Evolutionary conservation across 352 stramenopile genomes (phyloP), one percentile per base, ranked within the genome.

Genomic region (Phytophthora rubi): DNA sequence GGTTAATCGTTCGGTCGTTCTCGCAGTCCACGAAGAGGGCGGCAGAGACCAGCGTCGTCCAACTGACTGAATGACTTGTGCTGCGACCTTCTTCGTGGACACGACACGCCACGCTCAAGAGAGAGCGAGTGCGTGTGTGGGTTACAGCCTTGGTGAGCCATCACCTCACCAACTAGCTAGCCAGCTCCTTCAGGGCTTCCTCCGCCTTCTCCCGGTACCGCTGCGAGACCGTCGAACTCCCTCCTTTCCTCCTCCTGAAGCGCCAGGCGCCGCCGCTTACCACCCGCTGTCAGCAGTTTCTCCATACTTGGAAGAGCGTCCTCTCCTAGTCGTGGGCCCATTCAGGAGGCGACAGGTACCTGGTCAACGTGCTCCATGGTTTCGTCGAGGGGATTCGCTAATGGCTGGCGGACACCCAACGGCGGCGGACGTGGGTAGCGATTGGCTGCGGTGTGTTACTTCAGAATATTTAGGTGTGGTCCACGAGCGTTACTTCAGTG

Each of bases 351-450:
- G 23, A n/a, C 49, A 57, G 39, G 58, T 92, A 92, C 85, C 84
- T 92, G 85, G 63, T 92, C 85, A 86, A 92, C 77, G 83, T 92
- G 85, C 82, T 92, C 85, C 85, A 92, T 92, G 70, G 76, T 90
- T 26, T 26, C 23, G 53, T 77, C 75, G 70, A 80, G 73, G 73
- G 75, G 67, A 76, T 81, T 81, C 68, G 53, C 37, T 54, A 77
- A 71, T 76, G 68, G 26, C 42, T 54, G 61, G 60, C 13, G 0
- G 6, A 10, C 6, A 6, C 23, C 23, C 23, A 30, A 53, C 1
- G 30, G 53, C 53, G 33, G 12, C 39, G 6, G 2, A 21, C 23
- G 23, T 26, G 23, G 23, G 23, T 26, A 44, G 44, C 21, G 59
- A 74, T 54, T 74, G 70, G 70, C 23, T 71, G 42, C 30, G 59